Evolutionary conservation across 129 eudicot species (phyloP), one percentile per base, ranked within the genome.

Genomic region (Mikania micrantha): DNA sequence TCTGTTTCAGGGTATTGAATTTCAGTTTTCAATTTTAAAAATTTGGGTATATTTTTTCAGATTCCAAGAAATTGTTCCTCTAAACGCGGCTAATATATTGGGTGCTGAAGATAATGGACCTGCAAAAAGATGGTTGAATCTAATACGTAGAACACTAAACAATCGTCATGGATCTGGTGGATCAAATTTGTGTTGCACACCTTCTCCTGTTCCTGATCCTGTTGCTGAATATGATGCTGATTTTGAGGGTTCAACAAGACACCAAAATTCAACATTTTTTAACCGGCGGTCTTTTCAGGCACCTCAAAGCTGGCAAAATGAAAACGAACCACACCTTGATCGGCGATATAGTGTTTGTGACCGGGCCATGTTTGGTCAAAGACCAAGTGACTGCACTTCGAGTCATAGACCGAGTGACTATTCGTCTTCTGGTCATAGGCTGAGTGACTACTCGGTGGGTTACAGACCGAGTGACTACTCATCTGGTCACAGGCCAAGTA

Each of bases 61-160:
- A 21, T 93, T 93, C 71, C 98, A 93, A 80, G 96, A 93, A 77
- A 77, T 93, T 38, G 98, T 93, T 72, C 98, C 98, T 54, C 39
- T 93, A 29, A 93, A 93, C 71, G 95, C 98, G 15, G 95, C 92
- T 35, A 93, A 93, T 73, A 89, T 93, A 34, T 60, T 93, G 29
- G 98, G 87, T 1, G 83, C 98, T 21, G 98, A 93, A 75, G 98
- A 93, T 78, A 88, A 89, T 53, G 98, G 98, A 3, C 98, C 98
- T 39, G 95, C 96, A 3, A 89, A 86, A 42, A 89, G 79, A 47
- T 93, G 98, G 98, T 62, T 88, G 3, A 24, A 79, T 15, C 76
- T 93, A 7, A 89, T 93, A 42, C 81, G 85, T 16, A 79, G 69
- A 73, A 89, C 95, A 2, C 71, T 93, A 35, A 89, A 88, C 67